Base-by-base conservation (phyloP, 495 filamentous ascomycete species). In the Penicillium lagena region DNA sequence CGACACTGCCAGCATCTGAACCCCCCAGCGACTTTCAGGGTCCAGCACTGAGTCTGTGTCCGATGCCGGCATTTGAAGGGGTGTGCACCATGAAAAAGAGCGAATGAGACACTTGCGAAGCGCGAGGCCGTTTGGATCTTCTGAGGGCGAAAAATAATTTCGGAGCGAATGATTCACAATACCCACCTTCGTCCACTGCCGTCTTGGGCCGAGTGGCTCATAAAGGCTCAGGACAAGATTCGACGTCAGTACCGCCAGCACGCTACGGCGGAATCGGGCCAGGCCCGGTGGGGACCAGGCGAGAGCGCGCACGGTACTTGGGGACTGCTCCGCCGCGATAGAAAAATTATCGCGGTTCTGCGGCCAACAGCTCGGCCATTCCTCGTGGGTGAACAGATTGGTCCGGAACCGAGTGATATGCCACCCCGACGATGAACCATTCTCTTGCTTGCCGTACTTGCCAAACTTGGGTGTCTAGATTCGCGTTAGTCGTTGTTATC, bases 261-360 rank as follows among this genome's bases (percentile, higher is more conserved):
- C 72, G 51, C 66, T 80, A 43, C 80, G 73, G 44, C 76, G 62
- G 56, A 79, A 75, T 49, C 71, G 72, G 31, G 67, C 79, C 9
- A 83, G 54, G 2, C 82, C 82, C 32, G 76, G 68, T 14, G 81
- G 71, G 12, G 80, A 83, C 83, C 83, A 87, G 12, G 65, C 64
- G 22, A 85, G 49, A 9, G 60, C 62, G 27, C 70, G 62, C 15
- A 83, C 73, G 37, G 59, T 67, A 40, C 75, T 77, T 7, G 56
- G 49, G 5, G 80, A 82, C 52, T 80, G 77, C 55, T 87, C 83
- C 46, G 80, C 79, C 4, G 77, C 83, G 37, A 85, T 63, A 8
- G 80, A 82, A 63, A 79, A 79, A 14, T 67, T 55, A 35, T 68
- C 56, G 15, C 71, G 71, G 32, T 64, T 60, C 32, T 70, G 62